Conservation (phyloP, 352 stramenopile species). For the Phytophthora sp. region DNA sequence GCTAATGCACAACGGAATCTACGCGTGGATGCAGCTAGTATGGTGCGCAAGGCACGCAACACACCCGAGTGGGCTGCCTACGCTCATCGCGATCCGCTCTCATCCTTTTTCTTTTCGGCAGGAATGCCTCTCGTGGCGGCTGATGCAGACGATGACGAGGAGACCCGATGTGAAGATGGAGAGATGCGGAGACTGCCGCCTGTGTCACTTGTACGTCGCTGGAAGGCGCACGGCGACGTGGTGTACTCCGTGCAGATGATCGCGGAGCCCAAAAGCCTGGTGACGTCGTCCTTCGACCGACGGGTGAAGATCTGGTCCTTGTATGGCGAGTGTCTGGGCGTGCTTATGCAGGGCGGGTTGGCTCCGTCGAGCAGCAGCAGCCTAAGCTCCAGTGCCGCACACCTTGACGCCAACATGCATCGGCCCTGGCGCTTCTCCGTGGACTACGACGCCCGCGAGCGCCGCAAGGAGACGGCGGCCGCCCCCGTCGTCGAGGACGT, state of each 20-base stretch:
- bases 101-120: constrained; percentile 65
- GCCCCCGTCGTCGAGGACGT: constrained; percentile 68
- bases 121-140: constrained; percentile 54
- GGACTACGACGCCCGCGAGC: constrained; percentile 77
- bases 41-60: constrained; percentile 75
- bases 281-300: constrained; percentile 84
- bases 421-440: constrained; percentile 73
- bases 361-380: constrained; percentile 32
- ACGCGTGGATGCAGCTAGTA: constrained; percentile 66
- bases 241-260: constrained; percentile 83
- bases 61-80: constrained; percentile 69
- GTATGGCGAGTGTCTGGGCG: constrained; percentile 66
- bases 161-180: constrained; percentile 21
- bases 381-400: constrained; percentile 1
- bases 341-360: constrained; percentile 78
- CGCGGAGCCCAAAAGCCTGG: constrained; percentile 62
- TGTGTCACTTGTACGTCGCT: constrained; percentile 56
- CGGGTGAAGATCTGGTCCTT: constrained; percentile 79
- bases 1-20: constrained; percentile 76
- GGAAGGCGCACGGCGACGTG: constrained; percentile 75
- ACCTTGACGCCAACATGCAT: constrained; percentile 5
- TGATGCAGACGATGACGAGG: constrained; percentile 16
- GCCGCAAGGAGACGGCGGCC: constrained; percentile 63
- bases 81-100: constrained; percentile 46
- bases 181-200: constrained; percentile 20